phyloP scores from a whole-genome alignment of 441 rosid genomes.

The Macaranga tanarius region DNA sequence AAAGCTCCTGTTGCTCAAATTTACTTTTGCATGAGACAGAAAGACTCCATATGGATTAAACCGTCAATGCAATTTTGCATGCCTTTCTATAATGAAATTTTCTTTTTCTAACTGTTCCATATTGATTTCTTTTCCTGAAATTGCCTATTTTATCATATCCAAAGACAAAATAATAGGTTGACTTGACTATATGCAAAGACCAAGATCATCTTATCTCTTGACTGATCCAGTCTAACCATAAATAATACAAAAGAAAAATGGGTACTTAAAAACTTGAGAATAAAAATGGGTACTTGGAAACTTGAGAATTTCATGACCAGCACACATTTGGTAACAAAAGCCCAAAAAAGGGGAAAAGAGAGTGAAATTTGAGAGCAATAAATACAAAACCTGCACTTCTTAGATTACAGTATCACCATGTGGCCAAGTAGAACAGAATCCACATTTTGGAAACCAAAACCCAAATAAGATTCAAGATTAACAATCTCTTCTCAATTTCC shows the following conservation, averaged over 20 bases:
- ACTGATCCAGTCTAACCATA: not conserved
- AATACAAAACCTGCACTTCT: slow-evolving; percentile 6
- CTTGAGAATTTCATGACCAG: not conserved
- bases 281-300: not conserved
- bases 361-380: slow-evolving; percentile 10
- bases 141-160: no score
- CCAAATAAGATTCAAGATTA: slow-evolving; percentile 27
- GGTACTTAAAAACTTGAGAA: not conserved
- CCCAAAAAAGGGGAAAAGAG: not conserved
- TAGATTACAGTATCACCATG: slow-evolving; percentile 1
- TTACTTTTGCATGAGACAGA: not conserved
- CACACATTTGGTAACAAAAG: not conserved
- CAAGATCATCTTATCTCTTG: not conserved
- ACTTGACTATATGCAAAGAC: not conserved
- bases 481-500: slow-evolving; percentile 11
- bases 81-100: not conserved
- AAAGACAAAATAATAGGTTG: not conserved
- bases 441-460: slow-evolving; percentile 14
- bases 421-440: slow-evolving; percentile 13
- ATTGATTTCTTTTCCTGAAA: no score
- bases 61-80: not conserved
- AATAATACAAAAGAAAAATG: slow-evolving; percentile 4
- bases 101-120: no score
- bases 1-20: not conserved
- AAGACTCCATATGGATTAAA: not conserved